These are phyloP conservation scores for Fusarium sacchari DNA, from an alignment of 2,329 filamentous ascomycete genomes.

Conservation along the genomic window DNA sequence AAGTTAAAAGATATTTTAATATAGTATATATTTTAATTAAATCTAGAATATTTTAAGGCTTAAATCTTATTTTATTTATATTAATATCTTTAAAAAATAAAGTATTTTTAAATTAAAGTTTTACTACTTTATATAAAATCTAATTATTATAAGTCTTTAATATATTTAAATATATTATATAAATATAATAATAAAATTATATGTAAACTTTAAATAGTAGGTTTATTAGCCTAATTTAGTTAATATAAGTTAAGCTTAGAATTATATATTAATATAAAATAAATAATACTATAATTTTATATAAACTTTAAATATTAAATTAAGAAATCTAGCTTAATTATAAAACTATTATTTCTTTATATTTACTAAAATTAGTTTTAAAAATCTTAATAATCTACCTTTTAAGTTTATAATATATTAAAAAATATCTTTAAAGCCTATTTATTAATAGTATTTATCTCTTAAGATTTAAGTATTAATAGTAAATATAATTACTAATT, in stretches of 20 bases:
- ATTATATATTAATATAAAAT: neutral
- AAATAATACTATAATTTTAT: neutral
- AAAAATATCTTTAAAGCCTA: accelerated
- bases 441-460: accelerated
- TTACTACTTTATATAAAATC: too few relatives aligned
- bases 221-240: neutral
- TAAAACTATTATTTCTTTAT: neutral
- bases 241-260: neutral
- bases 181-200: too few relatives aligned
- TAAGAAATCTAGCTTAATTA: neutral
- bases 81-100: too few relatives aligned
- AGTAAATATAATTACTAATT: too few relatives aligned
- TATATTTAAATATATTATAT: too few relatives aligned
- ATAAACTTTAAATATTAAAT: neutral
- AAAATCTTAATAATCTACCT: neutral
- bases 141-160: too few relatives aligned
- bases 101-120: too few relatives aligned
- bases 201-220: neutral
- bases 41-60: too few relatives aligned
- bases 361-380: neutral
- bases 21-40: too few relatives aligned
- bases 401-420: neutral
- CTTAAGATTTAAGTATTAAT: accelerated
- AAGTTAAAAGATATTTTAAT: too few relatives aligned
- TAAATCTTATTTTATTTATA: too few relatives aligned